Evolutionary conservation across 2,329 filamentous ascomycete genomes (phyloP), one percentile per base, ranked within the genome.

Genomic region (Tolypocladium tropicale): DNA sequence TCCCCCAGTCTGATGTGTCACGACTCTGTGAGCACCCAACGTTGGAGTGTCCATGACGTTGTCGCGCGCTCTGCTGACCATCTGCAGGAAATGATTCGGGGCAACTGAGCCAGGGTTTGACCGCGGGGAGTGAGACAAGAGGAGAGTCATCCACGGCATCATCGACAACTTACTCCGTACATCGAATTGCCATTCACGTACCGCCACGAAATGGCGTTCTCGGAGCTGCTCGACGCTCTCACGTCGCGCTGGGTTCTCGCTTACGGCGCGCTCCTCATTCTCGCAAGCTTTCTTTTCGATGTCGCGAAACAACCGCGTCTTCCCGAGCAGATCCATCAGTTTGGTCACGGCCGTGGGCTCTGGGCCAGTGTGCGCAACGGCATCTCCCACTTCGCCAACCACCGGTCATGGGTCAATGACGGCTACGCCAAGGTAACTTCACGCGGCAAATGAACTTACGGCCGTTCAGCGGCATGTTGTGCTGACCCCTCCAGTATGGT

Each of bases 371-470:
- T 77, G 53, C 63, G 67, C 50, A 77, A 77, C 57, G 72, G 72
- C 62, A 50, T 72, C 51, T 67, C 64, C 53, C 76, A 74, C 52
- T 62, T 75, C 34, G 62, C 67, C 1, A 64, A 68, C 53, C 74
- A 72, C 54, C 67, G 68, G 30, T 53, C 60, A 6, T 78, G 75
- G 75, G 67, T 75, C 1, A 65, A 65, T 11, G 67, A 76, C 56
- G 75, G 75, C 23, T 76, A 77, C 53, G 61, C 68, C 23, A 74
- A 75, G 67, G 74, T 72, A 54, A 32, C 6, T 32, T 5, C 7
- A 12, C 46, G 12, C 46, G 16, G n/a, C n/a, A n/a, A n/a, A n/a
- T n/a, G n/a, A n/a, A n/a, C n/a, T n/a, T n/a, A n/a, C n/a, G n/a
- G n/a, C n/a, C 4, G 60, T 53, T 25, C 11, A 30, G 33, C 36